Percentiles rank a stretch among this genome's conserved stretches.
phyloP scores from a whole-genome alignment of 768 basidiomycete species.

The Rhodotorula paludigena region DNA sequence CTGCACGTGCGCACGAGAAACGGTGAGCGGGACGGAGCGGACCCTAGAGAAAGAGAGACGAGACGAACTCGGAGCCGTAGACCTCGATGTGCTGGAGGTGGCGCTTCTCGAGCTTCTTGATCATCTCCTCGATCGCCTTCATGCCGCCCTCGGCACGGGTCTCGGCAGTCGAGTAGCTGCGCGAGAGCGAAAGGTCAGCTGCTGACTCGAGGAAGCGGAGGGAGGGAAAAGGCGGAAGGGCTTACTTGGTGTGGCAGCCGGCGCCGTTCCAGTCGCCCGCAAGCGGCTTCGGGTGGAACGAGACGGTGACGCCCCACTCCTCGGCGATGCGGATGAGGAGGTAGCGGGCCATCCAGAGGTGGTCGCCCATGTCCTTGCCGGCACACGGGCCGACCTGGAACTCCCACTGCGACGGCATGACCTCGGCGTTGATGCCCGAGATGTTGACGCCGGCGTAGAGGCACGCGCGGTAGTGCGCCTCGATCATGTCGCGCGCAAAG shows the following conservation, averaged over 20 bases:
- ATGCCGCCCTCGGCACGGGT: slow-evolving; percentile 93
- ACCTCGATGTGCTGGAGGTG: slow-evolving; percentile 95
- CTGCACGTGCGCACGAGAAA: slow-evolving; percentile 46
- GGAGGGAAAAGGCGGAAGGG: neutral
- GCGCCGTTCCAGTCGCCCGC: slow-evolving; percentile 99
- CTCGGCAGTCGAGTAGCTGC: slow-evolving; percentile 89
- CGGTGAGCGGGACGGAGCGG: slow-evolving; percentile 49
- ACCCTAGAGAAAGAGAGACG: slow-evolving; percentile 51
- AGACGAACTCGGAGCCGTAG: slow-evolving; percentile 51
- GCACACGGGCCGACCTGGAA: slow-evolving; percentile 99
- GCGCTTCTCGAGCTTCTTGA: slow-evolving; percentile 82
- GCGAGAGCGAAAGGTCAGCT: neutral
- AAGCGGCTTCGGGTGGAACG: slow-evolving; percentile 99
- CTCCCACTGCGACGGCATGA: slow-evolving; percentile 99
- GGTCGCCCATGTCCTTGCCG: slow-evolving; percentile 97
- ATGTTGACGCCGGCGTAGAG: slow-evolving; percentile 73
- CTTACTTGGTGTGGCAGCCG: slow-evolving; percentile 68
- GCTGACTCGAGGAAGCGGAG: no score
- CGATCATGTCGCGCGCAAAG: slow-evolving; percentile 95
- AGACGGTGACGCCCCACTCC: slow-evolving; percentile 63
- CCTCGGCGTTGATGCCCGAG: slow-evolving; percentile 98
- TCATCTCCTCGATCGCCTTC: slow-evolving; percentile 83
- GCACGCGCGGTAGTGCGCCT: slow-evolving; percentile 91
- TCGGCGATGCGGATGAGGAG: slow-evolving; percentile 92
- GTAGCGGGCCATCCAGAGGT: slow-evolving; percentile 98